Base-by-base conservation (phyloP, 495 filamentous ascomycete species). In the Xylaria intraflava region DNA sequence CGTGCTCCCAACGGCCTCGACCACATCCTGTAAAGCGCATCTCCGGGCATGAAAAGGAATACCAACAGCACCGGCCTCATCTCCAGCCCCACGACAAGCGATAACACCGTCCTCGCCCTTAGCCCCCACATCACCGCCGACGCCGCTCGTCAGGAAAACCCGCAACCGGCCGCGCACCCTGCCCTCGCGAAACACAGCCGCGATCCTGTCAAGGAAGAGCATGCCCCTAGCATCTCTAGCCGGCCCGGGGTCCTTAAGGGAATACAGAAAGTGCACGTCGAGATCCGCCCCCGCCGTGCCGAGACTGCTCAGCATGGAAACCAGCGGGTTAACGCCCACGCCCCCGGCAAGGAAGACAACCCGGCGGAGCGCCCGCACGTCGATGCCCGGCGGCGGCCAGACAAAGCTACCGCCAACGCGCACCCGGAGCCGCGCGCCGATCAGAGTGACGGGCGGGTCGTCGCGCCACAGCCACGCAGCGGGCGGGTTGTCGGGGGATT, bases 391-490 rank as follows among this genome's bases (percentile, higher is more conserved):
- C 0, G 85, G 81, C 5, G 89, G 89, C 79, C 82, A 95, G 7
- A 84, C 75, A 60, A 95, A 95, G 57, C 80, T 82, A 0, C 90
- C 90, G 2, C 90, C 89, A 2, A 91, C 84, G 29, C 88, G 79
- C 39, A 95, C 80, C 5, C 66, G 62, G 24, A 93, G 61, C 35
- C 78, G 69, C 24, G 71, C 69, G 19, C 79, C 77, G 5, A 86
- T 55, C 53, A 93, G 83, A 17, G 47, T 3, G n/a, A 76, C 63
- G 0, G 71, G 40, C 3, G 65, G 55, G 0, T 72, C 68, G 51
- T 59, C 53, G 38, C 72, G 75, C 85, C 86, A 92, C 14, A 95
- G 77, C 83, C 83, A 94, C 10, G 83, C 82, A 3, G 88, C 88
- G 1, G 87, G 74, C 2, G 85, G 83, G 53, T 86, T 90, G 2